A percentile compares a stretch with the other conserved stretches of the same genome.
phyloP scores from a whole-genome alignment of 2,329 filamentous ascomycete genomes.

The Zasmidium cellare region DNA sequence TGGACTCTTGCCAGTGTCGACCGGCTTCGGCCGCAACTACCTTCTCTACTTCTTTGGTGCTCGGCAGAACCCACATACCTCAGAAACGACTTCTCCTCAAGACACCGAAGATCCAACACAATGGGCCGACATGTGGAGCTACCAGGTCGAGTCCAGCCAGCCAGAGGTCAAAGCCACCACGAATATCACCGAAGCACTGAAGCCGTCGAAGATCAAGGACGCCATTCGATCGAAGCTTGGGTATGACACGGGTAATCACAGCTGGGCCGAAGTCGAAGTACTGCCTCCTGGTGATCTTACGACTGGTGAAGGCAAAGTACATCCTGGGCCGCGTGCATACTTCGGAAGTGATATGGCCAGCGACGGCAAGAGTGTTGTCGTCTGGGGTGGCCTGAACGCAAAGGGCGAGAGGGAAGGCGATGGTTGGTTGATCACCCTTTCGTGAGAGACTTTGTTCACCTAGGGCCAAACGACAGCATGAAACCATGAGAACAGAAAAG shows the following conservation, averaged over 20 bases:
- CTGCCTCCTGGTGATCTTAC: conserved; percentile 35
- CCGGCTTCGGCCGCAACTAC: conserved; percentile 47
- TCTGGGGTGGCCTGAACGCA: conserved; percentile 47
- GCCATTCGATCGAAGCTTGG: conserved; percentile 42
- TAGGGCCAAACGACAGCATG: not conserved
- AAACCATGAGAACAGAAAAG: not conserved
- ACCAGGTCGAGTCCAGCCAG: conserved; percentile 43
- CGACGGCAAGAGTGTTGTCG: conserved; percentile 38
- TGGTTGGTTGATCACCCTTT: conserved; percentile 43
- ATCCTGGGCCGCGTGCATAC: conserved; percentile 44
- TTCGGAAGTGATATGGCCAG: conserved; percentile 43
- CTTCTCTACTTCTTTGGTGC: conserved; percentile 45
- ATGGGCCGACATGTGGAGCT: conserved; percentile 46
- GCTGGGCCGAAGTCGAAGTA: conserved; percentile 46
- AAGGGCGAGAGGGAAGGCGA: conserved; percentile 45
- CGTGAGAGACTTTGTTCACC: not conserved
- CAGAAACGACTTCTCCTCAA: conserved; percentile 21
- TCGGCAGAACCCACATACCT: conserved; percentile 16
- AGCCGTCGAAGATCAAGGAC: conserved; percentile 48
- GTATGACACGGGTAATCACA: conserved; percentile 40
- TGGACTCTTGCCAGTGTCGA: conserved; percentile 42
- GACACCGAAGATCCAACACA: conserved; percentile 22
- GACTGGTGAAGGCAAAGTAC: conserved; percentile 42
- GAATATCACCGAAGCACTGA: conserved; percentile 33
- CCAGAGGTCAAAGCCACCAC: conserved; percentile 28